These are phyloP conservation scores for Gracilaria domingensis DNA, from an alignment of 23 red algal species.

Conservation along the genomic window DNA sequence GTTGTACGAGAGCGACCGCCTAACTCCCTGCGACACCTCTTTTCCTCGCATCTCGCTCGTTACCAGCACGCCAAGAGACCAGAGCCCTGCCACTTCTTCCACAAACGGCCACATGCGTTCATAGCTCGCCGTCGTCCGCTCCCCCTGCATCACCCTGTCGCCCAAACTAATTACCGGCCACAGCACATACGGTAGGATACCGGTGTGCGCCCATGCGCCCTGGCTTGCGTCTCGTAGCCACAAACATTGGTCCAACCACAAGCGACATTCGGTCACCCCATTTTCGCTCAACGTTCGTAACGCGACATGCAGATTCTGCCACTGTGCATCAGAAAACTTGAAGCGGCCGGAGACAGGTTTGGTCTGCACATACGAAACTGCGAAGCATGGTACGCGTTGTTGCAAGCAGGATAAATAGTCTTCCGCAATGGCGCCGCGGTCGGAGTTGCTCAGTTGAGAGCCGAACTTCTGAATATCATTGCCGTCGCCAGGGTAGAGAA, in stretches of 20 bases:
- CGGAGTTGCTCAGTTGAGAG: background rate
- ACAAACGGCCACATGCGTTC: constrained; percentile 51
- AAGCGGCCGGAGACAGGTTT: background rate
- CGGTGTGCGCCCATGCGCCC: constrained; percentile 33
- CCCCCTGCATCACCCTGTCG: background rate
- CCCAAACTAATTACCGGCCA: constrained; percentile 40
- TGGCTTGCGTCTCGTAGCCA: constrained; percentile 42
- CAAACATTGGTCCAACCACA: constrained; percentile 51
- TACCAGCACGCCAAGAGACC: constrained; percentile 24
- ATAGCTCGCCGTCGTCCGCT: background rate
- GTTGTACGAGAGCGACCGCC: constrained; percentile 30
- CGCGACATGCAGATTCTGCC: constrained; percentile 10
- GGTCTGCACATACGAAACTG: constrained; percentile 32
- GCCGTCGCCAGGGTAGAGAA: background rate
- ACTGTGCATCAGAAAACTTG: constrained; percentile 23
- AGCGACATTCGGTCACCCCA: background rate
- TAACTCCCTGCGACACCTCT: background rate
- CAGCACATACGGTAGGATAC: constrained; percentile 37
- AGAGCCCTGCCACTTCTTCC: constrained; percentile 36
- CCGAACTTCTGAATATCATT: constrained; percentile 6
- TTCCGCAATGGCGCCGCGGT: background rate
- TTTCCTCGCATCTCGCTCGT: constrained; percentile 22
- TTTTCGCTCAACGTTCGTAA: background rate
- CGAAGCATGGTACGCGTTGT: constrained; percentile 31
- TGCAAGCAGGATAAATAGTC: background rate